A percentile compares a stretch with the other conserved stretches of the same genome.
phyloP scores from a whole-genome alignment of 306 rosid species.

The Canavalia gladiata region DNA sequence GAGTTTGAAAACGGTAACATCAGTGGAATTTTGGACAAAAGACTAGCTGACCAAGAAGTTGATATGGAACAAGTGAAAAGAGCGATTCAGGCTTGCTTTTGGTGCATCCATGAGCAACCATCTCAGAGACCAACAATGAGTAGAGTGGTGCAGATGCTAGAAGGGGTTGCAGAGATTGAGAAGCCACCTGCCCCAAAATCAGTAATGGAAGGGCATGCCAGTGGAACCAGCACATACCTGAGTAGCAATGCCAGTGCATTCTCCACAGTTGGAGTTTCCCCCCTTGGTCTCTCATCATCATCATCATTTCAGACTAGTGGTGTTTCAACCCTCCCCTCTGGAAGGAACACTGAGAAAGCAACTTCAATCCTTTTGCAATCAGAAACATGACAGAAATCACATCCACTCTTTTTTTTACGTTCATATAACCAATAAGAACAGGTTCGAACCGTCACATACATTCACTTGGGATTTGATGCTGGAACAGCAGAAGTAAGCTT shows the following conservation, averaged over 20 bases:
- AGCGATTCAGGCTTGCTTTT: conserved; percentile 73
- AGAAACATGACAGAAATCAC: conserved; percentile 29
- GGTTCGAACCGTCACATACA: conserved; percentile 14
- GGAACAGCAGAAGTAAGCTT: conserved; percentile 41
- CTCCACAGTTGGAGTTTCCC: conserved; percentile 49
- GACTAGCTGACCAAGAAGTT: conserved; percentile 60
- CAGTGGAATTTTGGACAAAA: conserved; percentile 65
- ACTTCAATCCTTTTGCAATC: conserved; percentile 60
- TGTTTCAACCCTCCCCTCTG: conserved; percentile 45
- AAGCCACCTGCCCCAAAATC: conserved; percentile 69
- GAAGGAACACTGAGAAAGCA: conserved; percentile 57
- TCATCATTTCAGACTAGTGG: conserved; percentile 45
- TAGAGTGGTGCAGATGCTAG: conserved; percentile 85
- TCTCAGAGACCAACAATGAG: conserved; percentile 84
- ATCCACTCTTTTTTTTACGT: neutral
- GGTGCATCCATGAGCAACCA: conserved; percentile 96
- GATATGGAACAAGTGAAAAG: conserved; percentile 73
- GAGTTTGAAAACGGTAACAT: conserved; percentile 78
- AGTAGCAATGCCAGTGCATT: conserved; percentile 61
- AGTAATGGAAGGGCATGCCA: conserved; percentile 48
- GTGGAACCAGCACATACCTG: conserved; percentile 51
- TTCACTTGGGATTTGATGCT: conserved; percentile 23
- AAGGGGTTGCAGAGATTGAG: conserved; percentile 70
- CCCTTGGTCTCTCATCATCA: conserved; percentile 52
- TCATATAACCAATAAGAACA: neutral